phyloP scores from a whole-genome alignment of 106 monocot genomes.

The Narthecium ossifragum region DNA sequence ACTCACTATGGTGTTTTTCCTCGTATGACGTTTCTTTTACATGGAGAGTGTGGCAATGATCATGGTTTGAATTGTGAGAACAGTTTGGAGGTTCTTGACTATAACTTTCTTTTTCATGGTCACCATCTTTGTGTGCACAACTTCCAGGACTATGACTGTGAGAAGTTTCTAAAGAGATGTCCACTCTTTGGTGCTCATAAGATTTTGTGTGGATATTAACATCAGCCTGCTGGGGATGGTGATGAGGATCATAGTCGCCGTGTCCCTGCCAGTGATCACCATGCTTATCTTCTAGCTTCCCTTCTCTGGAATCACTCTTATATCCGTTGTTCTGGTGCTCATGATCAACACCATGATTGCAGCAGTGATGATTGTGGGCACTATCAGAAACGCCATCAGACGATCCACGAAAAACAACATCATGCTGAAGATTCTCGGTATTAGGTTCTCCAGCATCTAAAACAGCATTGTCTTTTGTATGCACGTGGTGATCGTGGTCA shows the following conservation, averaged over 20 bases:
- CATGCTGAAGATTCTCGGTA: background rate
- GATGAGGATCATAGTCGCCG: constrained; percentile 19
- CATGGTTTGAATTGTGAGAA: background rate
- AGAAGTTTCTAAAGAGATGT: constrained; percentile 10
- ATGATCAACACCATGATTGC: constrained; percentile 10
- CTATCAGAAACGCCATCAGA: constrained; percentile 18
- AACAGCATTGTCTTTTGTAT: constrained; percentile 6
- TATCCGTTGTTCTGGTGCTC: background rate
- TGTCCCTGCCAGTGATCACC: constrained; percentile 12
- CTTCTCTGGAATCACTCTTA: background rate
- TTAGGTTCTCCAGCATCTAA: background rate
- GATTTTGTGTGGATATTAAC: constrained; percentile 4
- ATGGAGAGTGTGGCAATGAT: constrained; percentile 2
- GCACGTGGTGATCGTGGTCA: constrained; percentile 8
- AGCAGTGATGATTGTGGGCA: constrained; percentile 10
- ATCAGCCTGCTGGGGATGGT: constrained; percentile 6
- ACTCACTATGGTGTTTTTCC: constrained; percentile 10
- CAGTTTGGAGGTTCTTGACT: background rate
- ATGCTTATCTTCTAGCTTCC: background rate
- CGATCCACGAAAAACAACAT: constrained; percentile 7
- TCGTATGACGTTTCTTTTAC: constrained; percentile 7
- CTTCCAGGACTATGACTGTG: constrained; percentile 6
- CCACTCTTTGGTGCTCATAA: background rate
- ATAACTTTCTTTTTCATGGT: constrained; percentile 7
- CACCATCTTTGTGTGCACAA: constrained; percentile 2